These are phyloP conservation scores for Turnera subulata DNA, from an alignment of 345 rosid species.

Conservation along the genomic window DNA sequence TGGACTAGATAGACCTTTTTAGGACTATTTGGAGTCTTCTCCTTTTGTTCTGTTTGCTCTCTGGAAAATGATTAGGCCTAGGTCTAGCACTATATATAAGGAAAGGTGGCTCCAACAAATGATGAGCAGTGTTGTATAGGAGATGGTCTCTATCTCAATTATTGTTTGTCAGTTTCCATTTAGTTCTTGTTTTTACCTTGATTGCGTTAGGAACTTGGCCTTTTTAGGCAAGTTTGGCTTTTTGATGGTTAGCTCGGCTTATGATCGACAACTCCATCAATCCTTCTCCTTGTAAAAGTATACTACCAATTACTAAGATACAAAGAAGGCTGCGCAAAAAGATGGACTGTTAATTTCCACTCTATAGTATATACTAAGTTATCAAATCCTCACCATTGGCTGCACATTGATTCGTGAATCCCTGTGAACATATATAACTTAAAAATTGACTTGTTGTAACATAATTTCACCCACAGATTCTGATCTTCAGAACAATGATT, in stretches of 20 bases:
- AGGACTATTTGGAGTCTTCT: neutral
- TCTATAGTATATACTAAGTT: neutral
- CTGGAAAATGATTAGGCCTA: neutral
- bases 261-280: no score
- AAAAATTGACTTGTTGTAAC: neutral
- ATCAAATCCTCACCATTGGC: neutral
- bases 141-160: conserved; percentile 17
- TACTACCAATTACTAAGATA: no score
- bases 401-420: neutral
- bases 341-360: no score
- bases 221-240: no score
- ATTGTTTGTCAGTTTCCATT: conserved; percentile 17
- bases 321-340: no score
- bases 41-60: neutral
- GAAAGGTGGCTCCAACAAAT: conserved; percentile 5
- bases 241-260: no score
- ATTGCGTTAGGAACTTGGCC: no score
- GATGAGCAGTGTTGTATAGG: conserved; percentile 3
- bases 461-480: neutral
- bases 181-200: neutral
- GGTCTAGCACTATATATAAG: conserved; percentile 7
- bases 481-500: neutral
- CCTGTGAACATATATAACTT: conserved; percentile 1
- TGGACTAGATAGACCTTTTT: conserved; percentile 1
- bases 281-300: no score